A percentile compares a stretch with the other conserved stretches of the same genome.
Evolutionary conservation across 2,329 filamentous ascomycete species (phyloP).

Genomic region (Colletotrichum tropicale): DNA sequence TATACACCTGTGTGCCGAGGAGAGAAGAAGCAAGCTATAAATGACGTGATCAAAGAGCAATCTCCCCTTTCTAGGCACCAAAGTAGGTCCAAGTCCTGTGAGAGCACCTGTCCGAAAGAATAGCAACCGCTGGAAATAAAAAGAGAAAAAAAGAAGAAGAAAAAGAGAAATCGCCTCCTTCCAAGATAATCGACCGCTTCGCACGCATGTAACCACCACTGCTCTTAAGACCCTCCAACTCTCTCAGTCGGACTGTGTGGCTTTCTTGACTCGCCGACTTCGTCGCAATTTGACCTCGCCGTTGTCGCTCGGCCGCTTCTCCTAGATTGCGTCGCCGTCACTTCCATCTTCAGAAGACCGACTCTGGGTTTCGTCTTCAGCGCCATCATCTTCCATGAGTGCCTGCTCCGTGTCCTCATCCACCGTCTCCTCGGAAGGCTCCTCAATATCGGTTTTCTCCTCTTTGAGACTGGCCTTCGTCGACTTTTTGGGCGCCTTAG

Average conservation of each 20-base stretch:
- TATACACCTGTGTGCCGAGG: not conserved
- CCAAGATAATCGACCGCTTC: not conserved
- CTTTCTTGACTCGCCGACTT: not conserved
- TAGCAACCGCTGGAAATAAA: not conserved
- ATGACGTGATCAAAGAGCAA: not conserved
- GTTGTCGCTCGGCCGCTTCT: not conserved
- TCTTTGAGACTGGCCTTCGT: not conserved
- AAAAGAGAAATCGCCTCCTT: not conserved
- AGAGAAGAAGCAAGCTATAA: not conserved
- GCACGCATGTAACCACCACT: not conserved
- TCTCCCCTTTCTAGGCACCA: not conserved
- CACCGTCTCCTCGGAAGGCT: not conserved
- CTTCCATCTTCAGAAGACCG: not conserved
- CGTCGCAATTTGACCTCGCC: not conserved
- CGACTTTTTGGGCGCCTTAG: conserved; percentile 19
- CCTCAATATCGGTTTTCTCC: not conserved
- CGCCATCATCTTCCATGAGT: not conserved
- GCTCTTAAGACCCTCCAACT: not conserved
- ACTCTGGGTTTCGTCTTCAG: not conserved
- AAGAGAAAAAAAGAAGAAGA: not conserved
- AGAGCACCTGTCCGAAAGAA: not conserved
- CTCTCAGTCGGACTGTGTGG: not conserved
- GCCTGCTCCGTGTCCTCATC: not conserved
- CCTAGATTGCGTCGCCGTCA: not conserved
- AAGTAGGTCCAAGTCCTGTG: not conserved